Base-by-base conservation (phyloP, 2,329 filamentous ascomycete genomes). In the Fonsecaea nubica region DNA sequence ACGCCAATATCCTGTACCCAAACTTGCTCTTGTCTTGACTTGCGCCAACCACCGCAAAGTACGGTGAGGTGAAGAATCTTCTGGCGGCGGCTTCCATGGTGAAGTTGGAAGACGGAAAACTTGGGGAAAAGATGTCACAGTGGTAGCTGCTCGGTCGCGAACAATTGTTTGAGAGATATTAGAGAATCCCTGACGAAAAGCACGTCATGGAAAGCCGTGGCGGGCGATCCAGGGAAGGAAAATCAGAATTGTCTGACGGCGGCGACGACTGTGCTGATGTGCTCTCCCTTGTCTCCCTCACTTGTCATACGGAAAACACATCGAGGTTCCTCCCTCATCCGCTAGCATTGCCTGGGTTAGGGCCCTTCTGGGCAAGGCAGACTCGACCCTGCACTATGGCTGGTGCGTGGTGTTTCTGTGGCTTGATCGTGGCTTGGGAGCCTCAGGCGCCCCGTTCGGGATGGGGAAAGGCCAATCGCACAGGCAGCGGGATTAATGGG, bases 31-130 rank as follows among this genome's bases (percentile, higher is more conserved):
- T 84, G 79, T 96, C 92, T 60, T 91, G 91, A 76, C 90, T 94
- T 42, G 94, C 94, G 74, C 94, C 94, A 21, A 93, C 92, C 33
- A 97, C 94, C 65, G 94, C 93, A 77, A 94, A 97, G 71, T 86
- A 84, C 32, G 90, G 87, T 7, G 90, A 90, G 3, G 87, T 84
- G 82, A 97, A 96, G 84, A 97, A 97, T 12, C 85, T 84, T 69
- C 87, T 88, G 54, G 92, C 89, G 54, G 90, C 86, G 55, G 87
- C 84, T 76, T 93, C 89, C 81, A 91, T 91, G 10, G 35, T 45
- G 54, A 48, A 21, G 36, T 18, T 8, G 25, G 25, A 25, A 25
- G 25, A 25, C 10, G 50, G 36, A 8, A 57, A 50, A 12, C 18
- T 48, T 50, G 3, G 13, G 10, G 25, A 7, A 9, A 32, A 18